Evolutionary conservation across 768 basidiomycete species (phyloP).

Genomic region (Calvatia gigantea): DNA sequence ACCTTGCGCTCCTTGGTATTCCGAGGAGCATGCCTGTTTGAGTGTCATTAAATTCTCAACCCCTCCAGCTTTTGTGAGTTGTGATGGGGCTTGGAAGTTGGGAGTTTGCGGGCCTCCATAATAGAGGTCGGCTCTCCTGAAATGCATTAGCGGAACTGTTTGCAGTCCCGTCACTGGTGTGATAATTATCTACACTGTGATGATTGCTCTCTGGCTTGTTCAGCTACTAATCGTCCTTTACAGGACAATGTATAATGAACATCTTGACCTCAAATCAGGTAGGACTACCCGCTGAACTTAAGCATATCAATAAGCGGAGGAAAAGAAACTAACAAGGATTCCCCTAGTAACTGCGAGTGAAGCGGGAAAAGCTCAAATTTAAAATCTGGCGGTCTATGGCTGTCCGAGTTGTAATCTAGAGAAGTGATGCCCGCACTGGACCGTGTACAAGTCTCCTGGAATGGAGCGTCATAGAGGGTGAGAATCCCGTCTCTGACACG

Average conservation of each 20-base stretch:
- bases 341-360: conserved; percentile 87
- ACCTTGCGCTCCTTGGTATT: conserved; percentile 76
- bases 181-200: conserved; percentile 49
- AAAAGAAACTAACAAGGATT: conserved; percentile 92
- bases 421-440: conserved; percentile 69
- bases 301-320: conserved; percentile 89
- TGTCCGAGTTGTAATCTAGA: conserved; percentile 77
- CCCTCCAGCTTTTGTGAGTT: conserved; percentile 26
- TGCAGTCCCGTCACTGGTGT: conserved; percentile 34
- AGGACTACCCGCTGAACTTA: conserved; percentile 85
- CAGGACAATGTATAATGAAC: conserved; percentile 33
- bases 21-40: conserved; percentile 73
- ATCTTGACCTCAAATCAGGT: conserved; percentile 73
- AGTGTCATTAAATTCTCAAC: conserved; percentile 65
- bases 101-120: conserved; percentile 30
- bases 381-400: conserved; percentile 63
- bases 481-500: conserved; percentile 53
- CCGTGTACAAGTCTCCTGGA: conserved; percentile 79
- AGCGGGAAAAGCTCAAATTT: conserved; percentile 84
- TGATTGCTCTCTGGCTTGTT: conserved; percentile 9
- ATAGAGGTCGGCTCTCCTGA: conserved; percentile 34
- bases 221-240: conserved; percentile 25
- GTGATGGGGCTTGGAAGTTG: conserved; percentile 37
- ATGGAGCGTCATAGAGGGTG: conserved; percentile 78
- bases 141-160: conserved; percentile 41